Percentiles rank a stretch among this genome's conserved stretches.
Conservation (phyloP, 129 eudicot genomes). For the Chrysanthemum lavandulifolium region DNA sequence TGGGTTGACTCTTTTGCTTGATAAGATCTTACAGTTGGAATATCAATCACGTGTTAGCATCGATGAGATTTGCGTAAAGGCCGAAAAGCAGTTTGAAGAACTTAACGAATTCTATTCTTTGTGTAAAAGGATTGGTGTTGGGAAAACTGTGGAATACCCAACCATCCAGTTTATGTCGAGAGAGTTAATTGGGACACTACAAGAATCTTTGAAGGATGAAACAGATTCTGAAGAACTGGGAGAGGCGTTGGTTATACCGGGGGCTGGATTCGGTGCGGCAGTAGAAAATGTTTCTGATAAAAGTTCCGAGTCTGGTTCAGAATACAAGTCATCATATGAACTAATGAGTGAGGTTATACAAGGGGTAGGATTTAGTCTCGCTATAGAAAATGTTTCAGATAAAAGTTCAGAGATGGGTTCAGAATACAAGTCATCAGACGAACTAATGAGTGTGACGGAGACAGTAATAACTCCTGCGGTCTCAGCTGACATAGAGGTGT, state of each 20-base stretch:
- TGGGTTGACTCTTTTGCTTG: slow-evolving; percentile 56
- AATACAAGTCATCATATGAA: no score
- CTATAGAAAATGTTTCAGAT: slow-evolving; percentile 15
- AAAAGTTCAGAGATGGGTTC: slow-evolving; percentile 29
- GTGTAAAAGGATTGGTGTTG: slow-evolving; percentile 55
- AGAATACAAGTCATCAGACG: slow-evolving; percentile 9
- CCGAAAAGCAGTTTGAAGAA: slow-evolving; percentile 60
- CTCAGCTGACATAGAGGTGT: slow-evolving; percentile 37
- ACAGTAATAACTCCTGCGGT: not conserved
- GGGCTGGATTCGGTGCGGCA: not conserved
- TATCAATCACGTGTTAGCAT: slow-evolving; percentile 46
- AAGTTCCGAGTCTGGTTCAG: slow-evolving; percentile 20
- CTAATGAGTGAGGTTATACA: no score
- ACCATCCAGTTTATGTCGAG: slow-evolving; percentile 42
- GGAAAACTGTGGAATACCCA: slow-evolving; percentile 55
- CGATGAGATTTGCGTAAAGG: slow-evolving; percentile 49
- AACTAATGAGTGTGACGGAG: slow-evolving; percentile 23
- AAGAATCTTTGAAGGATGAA: slow-evolving; percentile 60
- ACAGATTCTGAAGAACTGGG: slow-evolving; percentile 38
- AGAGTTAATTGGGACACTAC: slow-evolving; percentile 54
- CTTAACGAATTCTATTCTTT: slow-evolving; percentile 43
- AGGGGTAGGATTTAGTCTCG: not conserved
- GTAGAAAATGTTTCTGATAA: not conserved
- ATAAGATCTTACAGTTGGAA: slow-evolving; percentile 55
- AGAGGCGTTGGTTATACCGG: not conserved